phyloP scores from a whole-genome alignment of 352 stramenopile genomes.

The Globisporangium orthogonon region DNA sequence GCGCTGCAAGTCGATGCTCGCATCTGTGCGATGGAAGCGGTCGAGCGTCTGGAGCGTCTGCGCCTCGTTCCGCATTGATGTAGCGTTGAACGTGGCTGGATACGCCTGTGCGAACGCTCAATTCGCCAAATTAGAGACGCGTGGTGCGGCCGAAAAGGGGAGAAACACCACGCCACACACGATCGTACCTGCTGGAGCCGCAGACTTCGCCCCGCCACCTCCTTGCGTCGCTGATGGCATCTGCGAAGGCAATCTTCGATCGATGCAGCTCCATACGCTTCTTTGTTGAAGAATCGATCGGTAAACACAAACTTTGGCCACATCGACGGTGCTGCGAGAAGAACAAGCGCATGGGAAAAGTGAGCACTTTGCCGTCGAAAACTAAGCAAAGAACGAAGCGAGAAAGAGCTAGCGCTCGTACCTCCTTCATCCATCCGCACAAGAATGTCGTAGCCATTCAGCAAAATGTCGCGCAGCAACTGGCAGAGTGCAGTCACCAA shows the following conservation, averaged over 20 bases:
- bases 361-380: not conserved
- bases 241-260: slow-evolving; percentile 49
- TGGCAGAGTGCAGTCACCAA: slow-evolving; percentile 61
- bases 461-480: slow-evolving; percentile 62
- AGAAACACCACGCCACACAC: not conserved
- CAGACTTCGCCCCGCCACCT: slow-evolving; percentile 60
- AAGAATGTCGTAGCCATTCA: slow-evolving; percentile 63
- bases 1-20: slow-evolving; percentile 55
- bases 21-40: slow-evolving; percentile 73
- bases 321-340: slow-evolving; percentile 38
- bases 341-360: not conserved
- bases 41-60: slow-evolving; percentile 76
- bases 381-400: not conserved
- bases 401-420: slow-evolving; percentile 18
- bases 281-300: slow-evolving; percentile 64
- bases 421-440: slow-evolving; percentile 79
- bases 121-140: not conserved
- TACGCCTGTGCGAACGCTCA: slow-evolving; percentile 12
- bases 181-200: slow-evolving; percentile 48
- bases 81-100: slow-evolving; percentile 21
- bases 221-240: slow-evolving; percentile 39
- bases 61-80: slow-evolving; percentile 62
- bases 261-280: slow-evolving; percentile 30
- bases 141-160: too few relatives aligned
- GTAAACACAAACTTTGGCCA: slow-evolving; percentile 73